These are phyloP conservation scores for Rubroshorea leprosula DNA, from an alignment of 345 rosid genomes.

Conservation along the genomic window DNA sequence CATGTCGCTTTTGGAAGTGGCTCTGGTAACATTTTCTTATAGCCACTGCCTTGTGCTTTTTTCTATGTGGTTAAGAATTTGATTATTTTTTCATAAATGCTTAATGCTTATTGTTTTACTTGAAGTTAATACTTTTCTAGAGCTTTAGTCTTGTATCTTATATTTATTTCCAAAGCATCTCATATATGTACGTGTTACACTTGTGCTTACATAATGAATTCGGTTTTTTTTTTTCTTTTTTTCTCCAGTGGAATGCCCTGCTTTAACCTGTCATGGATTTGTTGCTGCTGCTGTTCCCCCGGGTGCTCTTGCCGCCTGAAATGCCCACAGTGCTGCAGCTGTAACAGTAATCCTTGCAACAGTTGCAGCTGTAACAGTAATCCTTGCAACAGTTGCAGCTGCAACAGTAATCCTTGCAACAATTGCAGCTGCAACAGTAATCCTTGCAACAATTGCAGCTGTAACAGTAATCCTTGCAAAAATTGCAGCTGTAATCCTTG, in stretches of 20 bases:
- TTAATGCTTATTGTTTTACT: too few species aligned
- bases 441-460: conserved; percentile 16
- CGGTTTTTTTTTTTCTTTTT: too few species aligned
- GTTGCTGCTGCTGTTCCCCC: conserved; percentile 57
- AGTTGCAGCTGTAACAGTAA: too few species aligned
- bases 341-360: conserved; percentile 2
- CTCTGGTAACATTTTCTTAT: conserved; percentile 48
- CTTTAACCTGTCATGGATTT: conserved; percentile 55
- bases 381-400: neutral
- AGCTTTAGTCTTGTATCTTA: too few species aligned
- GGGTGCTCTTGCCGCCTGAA: conserved; percentile 36
- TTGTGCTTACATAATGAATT: too few species aligned
- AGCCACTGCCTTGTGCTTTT: neutral
- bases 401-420: conserved; percentile 24
- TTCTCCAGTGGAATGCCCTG: conserved; percentile 57
- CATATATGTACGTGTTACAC: too few species aligned
- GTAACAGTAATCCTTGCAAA: too few species aligned
- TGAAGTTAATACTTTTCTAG: too few species aligned
- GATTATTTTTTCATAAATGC: too few species aligned
- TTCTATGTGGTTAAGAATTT: neutral
- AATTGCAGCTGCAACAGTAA: conserved; percentile 7
- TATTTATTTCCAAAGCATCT: too few species aligned
- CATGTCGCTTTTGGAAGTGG: conserved; percentile 73
- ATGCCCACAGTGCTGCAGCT: conserved; percentile 41
- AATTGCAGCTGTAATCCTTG: too few species aligned